phyloP scores from a whole-genome alignment of 2,329 filamentous ascomycete genomes.

The Paracoccidioides brasiliensis region DNA sequence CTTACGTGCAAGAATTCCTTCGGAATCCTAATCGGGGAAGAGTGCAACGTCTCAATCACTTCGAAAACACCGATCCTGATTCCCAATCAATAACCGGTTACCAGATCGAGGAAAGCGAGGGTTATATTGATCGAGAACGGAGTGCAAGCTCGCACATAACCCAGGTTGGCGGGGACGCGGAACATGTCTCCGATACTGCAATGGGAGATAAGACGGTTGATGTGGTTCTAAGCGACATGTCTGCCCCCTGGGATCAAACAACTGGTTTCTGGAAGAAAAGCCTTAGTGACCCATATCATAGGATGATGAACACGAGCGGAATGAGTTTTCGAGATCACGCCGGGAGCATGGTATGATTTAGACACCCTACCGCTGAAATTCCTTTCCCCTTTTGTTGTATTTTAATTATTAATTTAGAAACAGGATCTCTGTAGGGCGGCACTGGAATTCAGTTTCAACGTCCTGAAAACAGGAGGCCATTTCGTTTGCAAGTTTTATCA shows the following conservation, averaged over 20 bases:
- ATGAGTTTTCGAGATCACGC: slow-evolving; percentile 75
- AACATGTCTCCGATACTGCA: slow-evolving; percentile 8
- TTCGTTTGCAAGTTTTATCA: slow-evolving; percentile 98
- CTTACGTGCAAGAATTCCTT: slow-evolving; percentile 64
- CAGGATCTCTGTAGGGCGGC: slow-evolving; percentile 86
- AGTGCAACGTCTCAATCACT: slow-evolving; percentile 21
- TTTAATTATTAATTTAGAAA: slow-evolving; percentile 3
- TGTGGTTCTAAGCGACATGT: slow-evolving; percentile 98
- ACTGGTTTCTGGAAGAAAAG: slow-evolving; percentile 69
- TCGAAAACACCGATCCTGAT: neutral
- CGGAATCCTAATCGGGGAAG: slow-evolving; percentile 48
- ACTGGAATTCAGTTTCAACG: slow-evolving; percentile 72
- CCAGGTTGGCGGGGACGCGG: slow-evolving; percentile 17
- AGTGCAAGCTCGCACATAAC: slow-evolving; percentile 15
- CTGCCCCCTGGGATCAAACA: slow-evolving; percentile 80
- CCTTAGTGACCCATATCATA: slow-evolving; percentile 88
- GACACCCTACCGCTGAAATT: slow-evolving; percentile 4
- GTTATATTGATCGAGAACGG: slow-evolving; percentile 17
- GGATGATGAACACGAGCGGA: slow-evolving; percentile 99
- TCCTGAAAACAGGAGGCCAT: slow-evolving; percentile 66
- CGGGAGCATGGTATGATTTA: slow-evolving; percentile 69
- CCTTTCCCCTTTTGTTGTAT: neutral
- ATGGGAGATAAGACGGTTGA: slow-evolving; percentile 51
- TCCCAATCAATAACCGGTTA: slow-evolving; percentile 5
- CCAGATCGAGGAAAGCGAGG: slow-evolving; percentile 10